phyloP scores from a whole-genome alignment of 2,329 filamentous ascomycete species.

The Pseudopithomyces chartarum region DNA sequence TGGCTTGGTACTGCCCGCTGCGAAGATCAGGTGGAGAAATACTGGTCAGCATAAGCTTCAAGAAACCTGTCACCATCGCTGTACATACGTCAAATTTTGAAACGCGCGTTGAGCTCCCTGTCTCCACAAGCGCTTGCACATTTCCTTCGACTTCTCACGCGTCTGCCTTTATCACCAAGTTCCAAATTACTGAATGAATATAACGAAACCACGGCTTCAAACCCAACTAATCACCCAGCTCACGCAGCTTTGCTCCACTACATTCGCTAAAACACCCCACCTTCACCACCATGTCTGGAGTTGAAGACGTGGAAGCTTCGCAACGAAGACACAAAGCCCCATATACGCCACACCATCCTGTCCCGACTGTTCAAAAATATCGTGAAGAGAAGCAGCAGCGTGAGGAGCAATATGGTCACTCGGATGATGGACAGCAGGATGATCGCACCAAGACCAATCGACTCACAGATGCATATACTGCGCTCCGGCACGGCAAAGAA shows the following conservation, averaged over 20 bases:
- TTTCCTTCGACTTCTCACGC: not conserved
- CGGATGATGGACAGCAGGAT: constrained; percentile 28
- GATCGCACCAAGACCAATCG: constrained; percentile 41
- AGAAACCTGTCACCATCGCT: constrained; percentile 7
- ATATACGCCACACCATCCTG: constrained; percentile 51
- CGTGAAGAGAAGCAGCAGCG: constrained; percentile 53
- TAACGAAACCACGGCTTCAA: not conserved
- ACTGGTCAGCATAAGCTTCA: constrained; percentile 2
- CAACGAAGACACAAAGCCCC: constrained; percentile 47
- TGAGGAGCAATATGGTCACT: constrained; percentile 37
- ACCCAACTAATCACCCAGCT: not conserved
- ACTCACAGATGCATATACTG: constrained; percentile 43
- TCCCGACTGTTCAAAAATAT: constrained; percentile 54
- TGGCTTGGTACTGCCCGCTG: not conserved
- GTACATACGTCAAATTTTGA: constrained; percentile 8
- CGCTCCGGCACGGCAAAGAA: constrained; percentile 38
- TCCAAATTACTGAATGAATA: not conserved
- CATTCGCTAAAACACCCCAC: not conserved
- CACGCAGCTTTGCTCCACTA: not conserved
- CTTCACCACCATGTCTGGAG: constrained; percentile 43
- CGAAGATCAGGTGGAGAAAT: constrained; percentile 1
- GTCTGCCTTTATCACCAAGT: not conserved
- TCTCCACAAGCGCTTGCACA: not conserved
- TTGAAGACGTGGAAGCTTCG: constrained; percentile 49
- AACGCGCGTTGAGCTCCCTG: not conserved